phyloP scores from a whole-genome alignment of 768 basidiomycete species.

The Termitomyces heimii region DNA sequence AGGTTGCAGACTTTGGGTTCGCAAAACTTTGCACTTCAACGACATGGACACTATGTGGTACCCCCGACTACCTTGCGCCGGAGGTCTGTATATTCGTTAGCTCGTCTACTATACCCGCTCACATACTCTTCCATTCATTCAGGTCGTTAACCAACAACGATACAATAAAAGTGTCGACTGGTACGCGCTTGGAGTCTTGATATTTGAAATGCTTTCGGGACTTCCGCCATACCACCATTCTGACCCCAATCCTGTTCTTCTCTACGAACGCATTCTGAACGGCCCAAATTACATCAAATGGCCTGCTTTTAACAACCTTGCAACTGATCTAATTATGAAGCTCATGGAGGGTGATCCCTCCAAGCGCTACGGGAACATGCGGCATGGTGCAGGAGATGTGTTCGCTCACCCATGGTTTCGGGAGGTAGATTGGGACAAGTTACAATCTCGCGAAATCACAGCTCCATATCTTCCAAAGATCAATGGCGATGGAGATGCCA shows the following conservation, averaged over 20 bases:
- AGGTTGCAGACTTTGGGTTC: conserved; percentile 96
- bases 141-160: conserved; percentile 76
- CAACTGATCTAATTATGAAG: conserved; percentile 84
- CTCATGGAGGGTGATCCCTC: conserved; percentile 88
- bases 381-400: conserved; percentile 85
- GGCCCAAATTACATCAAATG: conserved; percentile 74
- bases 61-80: conserved; percentile 95
- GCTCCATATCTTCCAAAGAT: conserved; percentile 95
- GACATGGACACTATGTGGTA: conserved; percentile 95
- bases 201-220: conserved; percentile 97
- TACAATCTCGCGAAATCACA: conserved; percentile 80
- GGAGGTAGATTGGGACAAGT: conserved; percentile 87
- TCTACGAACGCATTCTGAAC: conserved; percentile 88
- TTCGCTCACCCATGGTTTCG: conserved; percentile 92
- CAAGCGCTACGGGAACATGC: conserved; percentile 85
- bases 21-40: conserved; percentile 84
- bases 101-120: neutral
- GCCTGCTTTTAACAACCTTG: conserved; percentile 70
- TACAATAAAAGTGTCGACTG: conserved; percentile 98
- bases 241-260: conserved; percentile 75
- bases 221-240: conserved; percentile 91
- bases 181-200: conserved; percentile 96
- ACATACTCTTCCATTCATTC: conserved; percentile 8
- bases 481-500: conserved; percentile 89
- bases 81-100: conserved; percentile 44